Base-by-base conservation (phyloP, 257 asterid genomes). In the Cordia subcordata region DNA sequence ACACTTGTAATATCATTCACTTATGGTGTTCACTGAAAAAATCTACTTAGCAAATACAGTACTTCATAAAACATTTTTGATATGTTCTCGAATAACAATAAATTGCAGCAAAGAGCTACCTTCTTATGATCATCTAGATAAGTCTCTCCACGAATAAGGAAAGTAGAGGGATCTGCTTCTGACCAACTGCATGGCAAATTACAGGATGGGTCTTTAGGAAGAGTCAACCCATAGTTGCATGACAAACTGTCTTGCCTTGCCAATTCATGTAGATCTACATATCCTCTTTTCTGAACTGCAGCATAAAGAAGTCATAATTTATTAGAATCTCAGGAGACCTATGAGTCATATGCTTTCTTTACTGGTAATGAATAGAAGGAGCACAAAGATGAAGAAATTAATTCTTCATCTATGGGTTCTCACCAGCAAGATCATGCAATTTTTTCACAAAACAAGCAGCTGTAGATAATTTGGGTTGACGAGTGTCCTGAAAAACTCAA, bases 381-480 rank as follows among this genome's bases (percentile, higher is more conserved):
- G 20, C 17, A 46, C 8, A 53, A 33, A 59, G 42, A 57, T 49
- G 23, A 38, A 57, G 46, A 16, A 20, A 45, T 27, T 19, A 69
- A 62, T 64, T n/a, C 11, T 27, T 37, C 46, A n/a, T 58, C 59
- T 64, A 45, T 11, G 53, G 45, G 27, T 44, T 40, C 74, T 71
- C 74, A 88, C 96, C 95, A 35, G 99, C 96, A 69, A 92, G 96
- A 74, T 86, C 99, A 59, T 88, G 99, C 79, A 86, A 63, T 65
- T 77, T 88, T 69, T 85, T 93, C 64, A 88, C 96, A 75, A 93
- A 93, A 44, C 78, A 90, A 65, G 97, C 94, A 82, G 99, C 96
- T 67, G 85, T 76, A 45, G 99, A 93, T 57, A 93, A 60, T 74
- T 70, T 93, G 73, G 95, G 95, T 57, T 82, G 88, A 65, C 84